Evolutionary conservation across 495 filamentous ascomycete genomes (phyloP), one percentile per base, ranked within the genome.

Genomic region (Cercophora newfieldiana): DNA sequence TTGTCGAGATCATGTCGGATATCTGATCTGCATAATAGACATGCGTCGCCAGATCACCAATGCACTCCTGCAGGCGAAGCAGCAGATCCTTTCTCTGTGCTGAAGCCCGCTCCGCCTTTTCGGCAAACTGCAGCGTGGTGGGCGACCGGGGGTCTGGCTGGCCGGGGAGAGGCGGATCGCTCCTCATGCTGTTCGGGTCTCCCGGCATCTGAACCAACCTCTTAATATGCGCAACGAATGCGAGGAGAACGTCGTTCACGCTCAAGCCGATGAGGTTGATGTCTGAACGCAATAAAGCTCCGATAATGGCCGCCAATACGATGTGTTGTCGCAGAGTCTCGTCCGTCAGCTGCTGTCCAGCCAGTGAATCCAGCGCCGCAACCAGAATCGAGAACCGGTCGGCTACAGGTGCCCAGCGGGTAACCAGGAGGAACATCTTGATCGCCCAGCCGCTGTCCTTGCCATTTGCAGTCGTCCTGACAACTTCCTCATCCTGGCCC

Each of bases 11-110:
- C 91, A 97, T 97, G 72, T 97, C 94, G 2, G 89, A 87, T 55
- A 97, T 90, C 72, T 97, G 93, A 66, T 97, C 93, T 1, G 90
- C 89, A 74, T 97, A 97, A 76, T 97, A 97, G 16, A 94, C 88
- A 73, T 97, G 94, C 0, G 91, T 96, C 1, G 91, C 92, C n/a
- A 97, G 81, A 73, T 91, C 85, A 7, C 90, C 91, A 64, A 96
- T 93, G 74, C 88, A 93, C 66, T 85, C 82, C 69, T 92, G 88
- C 6, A 97, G 79, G 19, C 87, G 84, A 21, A 77, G 73, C 47
- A 94, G 81, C 16, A 96, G 79, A 60, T 87, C 80, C 57, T 82
- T 78, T 21, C 81, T 75, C 50, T 80, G 75, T 5, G 69, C 70
- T 7, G 70, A 65, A 19, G 57, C 58, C 19, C 31, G 59, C 8